Evolutionary conservation across 2,329 filamentous ascomycete species (phyloP).

Genomic region (Bisporella sp.): DNA sequence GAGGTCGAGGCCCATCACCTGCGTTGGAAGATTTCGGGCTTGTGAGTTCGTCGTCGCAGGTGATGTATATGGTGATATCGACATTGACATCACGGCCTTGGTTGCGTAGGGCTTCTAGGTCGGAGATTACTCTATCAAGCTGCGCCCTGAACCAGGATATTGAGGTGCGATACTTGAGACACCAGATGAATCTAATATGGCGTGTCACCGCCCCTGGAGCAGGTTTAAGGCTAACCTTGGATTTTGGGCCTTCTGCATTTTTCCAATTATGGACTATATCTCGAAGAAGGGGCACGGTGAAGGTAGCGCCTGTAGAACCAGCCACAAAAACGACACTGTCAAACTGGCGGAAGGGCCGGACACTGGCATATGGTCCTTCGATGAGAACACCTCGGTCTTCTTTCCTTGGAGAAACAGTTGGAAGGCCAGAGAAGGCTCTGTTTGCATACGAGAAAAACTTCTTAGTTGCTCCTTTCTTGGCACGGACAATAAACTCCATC

Average conservation of each 20-base stretch:
- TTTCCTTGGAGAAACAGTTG: conserved; percentile 12
- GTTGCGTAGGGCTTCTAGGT: conserved; percentile 34
- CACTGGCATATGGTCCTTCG: conserved; percentile 48
- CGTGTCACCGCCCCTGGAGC: conserved; percentile 34
- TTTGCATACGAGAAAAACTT: conserved; percentile 44
- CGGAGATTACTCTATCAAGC: conserved; percentile 36
- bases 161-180: conserved; percentile 46
- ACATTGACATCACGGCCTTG: conserved; percentile 21
- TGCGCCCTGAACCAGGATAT: conserved; percentile 46
- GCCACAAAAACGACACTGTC: conserved; percentile 54
- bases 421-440: conserved; percentile 28
- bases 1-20: not conserved
- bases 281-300: conserved; percentile 48
- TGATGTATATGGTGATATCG: conserved; percentile 41
- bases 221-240: conserved; percentile 2
- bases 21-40: not conserved
- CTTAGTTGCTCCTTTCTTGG: conserved; percentile 44
- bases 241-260: conserved; percentile 31
- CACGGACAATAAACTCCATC: conserved; percentile 49
- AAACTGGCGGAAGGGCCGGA: conserved; percentile 48
- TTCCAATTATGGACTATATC: conserved; percentile 19
- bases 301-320: conserved; percentile 55
- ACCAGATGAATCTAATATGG: conserved; percentile 49
- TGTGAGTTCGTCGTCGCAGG: conserved; percentile 25
- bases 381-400: conserved; percentile 37